A percentile compares a stretch with the other conserved stretches of the same genome.
phyloP scores from a whole-genome alignment of 805 yeast species.

The Zygosaccharomyces siamensis region DNA sequence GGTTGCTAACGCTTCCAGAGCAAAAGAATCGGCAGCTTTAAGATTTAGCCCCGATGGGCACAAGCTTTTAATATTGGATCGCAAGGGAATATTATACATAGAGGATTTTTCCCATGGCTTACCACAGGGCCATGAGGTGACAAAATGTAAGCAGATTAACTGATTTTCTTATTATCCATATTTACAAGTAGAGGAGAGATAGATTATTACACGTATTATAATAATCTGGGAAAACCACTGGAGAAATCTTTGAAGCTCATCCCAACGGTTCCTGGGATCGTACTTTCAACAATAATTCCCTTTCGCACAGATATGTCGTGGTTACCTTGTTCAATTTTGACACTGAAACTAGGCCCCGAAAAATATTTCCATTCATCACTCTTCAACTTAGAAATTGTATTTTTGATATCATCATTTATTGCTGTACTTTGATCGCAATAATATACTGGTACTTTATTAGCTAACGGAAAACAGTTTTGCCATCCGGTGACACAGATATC shows the following conservation, averaged over 20 bases:
- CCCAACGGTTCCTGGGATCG: conserved; percentile 14
- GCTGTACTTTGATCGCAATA: conserved; percentile 30
- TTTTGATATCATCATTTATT: conserved; percentile 38
- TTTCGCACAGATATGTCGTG: conserved; percentile 46
- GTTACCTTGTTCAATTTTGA: conserved; percentile 39
- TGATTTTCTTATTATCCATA: conserved; percentile 9
- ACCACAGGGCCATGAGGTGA: conserved; percentile 63
- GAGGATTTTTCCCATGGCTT: conserved; percentile 86
- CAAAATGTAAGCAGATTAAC: conserved; percentile 57
- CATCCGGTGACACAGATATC: conserved; percentile 31
- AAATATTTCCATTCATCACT: conserved; percentile 76
- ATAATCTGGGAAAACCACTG: background rate
- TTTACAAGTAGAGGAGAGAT: background rate
- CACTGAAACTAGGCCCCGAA: conserved; percentile 67
- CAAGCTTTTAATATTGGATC: conserved; percentile 65
- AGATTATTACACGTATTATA: background rate
- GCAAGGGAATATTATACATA: conserved; percentile 73
- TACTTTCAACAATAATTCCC: conserved; percentile 35
- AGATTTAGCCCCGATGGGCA: conserved; percentile 79
- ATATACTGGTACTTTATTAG: conserved; percentile 25
- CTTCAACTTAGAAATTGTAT: conserved; percentile 40
- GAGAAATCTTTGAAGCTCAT: conserved; percentile 18
- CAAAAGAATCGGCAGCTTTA: conserved; percentile 72
- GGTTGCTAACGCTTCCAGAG: conserved; percentile 68
- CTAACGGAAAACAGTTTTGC: conserved; percentile 8